A percentile compares a stretch with the other conserved stretches of the same genome.
These are phyloP conservation scores for Aegilops umbellulata DNA, from an alignment of 176 grass and related monocot species.

Conservation along the genomic window DNA sequence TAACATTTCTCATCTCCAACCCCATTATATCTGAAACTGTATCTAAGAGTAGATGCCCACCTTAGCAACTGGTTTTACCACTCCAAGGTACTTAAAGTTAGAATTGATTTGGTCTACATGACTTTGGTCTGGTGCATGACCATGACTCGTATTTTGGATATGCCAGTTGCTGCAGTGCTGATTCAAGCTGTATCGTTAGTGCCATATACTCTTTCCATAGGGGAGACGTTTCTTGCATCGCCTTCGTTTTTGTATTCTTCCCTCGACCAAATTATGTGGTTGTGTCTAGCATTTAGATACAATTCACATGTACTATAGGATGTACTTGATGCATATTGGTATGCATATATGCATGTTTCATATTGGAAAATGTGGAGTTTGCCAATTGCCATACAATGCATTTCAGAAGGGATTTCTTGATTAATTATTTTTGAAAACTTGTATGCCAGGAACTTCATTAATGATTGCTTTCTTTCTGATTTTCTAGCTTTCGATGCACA, in stretches of 20 bases:
- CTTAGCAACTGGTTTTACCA: neutral
- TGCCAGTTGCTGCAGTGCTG: neutral
- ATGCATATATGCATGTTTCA: neutral
- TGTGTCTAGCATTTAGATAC: neutral
- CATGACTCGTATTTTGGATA: neutral
- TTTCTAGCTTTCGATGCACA: slow-evolving; percentile 86
- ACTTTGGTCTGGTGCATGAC: neutral
- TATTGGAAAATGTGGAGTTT: neutral
- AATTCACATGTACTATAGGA: neutral
- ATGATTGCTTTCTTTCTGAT: slow-evolving; percentile 26
- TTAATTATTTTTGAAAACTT: neutral
- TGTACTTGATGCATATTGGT: neutral
- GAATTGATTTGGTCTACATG: neutral
- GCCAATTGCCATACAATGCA: neutral
- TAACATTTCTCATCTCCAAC: neutral
- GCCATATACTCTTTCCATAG: neutral
- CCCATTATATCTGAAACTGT: neutral
- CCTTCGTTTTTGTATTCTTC: neutral
- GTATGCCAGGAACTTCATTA: neutral
- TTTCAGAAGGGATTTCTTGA: neutral
- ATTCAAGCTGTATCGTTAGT: neutral
- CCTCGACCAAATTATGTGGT: neutral
- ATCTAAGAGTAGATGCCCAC: neutral
- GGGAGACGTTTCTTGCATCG: neutral
- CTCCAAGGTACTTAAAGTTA: neutral